Evolutionary conservation across 1,139 yeast genomes (phyloP), one percentile per base, ranked within the genome.

Genomic region (Magnusiomyces fungicola): DNA sequence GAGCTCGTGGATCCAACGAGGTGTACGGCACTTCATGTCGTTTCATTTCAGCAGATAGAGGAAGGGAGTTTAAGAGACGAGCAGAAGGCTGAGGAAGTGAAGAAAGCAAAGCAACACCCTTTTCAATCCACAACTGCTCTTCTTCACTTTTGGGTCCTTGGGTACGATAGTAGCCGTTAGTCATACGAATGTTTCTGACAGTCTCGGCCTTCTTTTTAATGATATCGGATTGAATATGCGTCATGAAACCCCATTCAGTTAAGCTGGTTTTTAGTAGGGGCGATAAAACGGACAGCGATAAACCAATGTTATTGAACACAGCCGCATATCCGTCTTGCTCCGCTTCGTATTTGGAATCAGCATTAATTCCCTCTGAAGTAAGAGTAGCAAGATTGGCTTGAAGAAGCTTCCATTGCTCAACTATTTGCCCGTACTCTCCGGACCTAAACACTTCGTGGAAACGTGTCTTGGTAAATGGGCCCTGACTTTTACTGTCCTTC

Each of bases 141-240:
- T 32, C 36, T n/a, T 32, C n/a, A 12, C n/a, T 18, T 32, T 32
- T 32, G n/a, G 36, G 5, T 18, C n/a, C 36, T n/a, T 32, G 36
- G 36, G 36, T 18, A 7, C 36, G 36, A n/a, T 7, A 32, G 36
- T 32, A 9, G 16, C 36, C 36, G 16, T 32, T 32, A n/a, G 36
- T 32, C 36, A 32, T 32, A n/a, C 36, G 36, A 32, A 32, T 32
- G 36, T 32, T 32, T n/a, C n/a, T 32, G 16, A 32, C 36, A 32
- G 16, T 5, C 36, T 32, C 36, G 9, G 16, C 36, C 16, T 32
- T 32, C 6, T 32, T 32, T 32, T 18, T 32, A 32, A 32, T 32
- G 16, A 32, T 32, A 12, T 32, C 36, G 36, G 36, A 32, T n/a
- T 32, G 36, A 6, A 32, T 9, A 32, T 9, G n/a, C 16, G 36